A percentile compares a stretch with the other conserved stretches of the same genome.
These are phyloP conservation scores for Fusarium lateritium DNA, from an alignment of 2,329 filamentous ascomycete genomes.

Conservation along the genomic window DNA sequence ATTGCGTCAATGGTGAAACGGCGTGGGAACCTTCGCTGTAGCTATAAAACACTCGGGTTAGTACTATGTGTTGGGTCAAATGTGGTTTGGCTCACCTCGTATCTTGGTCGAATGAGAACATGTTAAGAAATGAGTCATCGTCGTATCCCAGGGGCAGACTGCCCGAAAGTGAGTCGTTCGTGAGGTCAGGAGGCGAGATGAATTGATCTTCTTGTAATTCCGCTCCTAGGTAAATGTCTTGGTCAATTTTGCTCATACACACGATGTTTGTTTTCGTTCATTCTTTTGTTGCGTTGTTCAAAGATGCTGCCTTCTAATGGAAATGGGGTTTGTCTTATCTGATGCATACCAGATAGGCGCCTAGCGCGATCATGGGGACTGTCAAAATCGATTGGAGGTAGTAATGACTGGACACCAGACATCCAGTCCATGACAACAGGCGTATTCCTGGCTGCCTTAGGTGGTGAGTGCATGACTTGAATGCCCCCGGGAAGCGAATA, in stretches of 20 bases:
- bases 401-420: conserved; percentile 13
- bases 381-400: conserved; percentile 4
- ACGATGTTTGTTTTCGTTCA: no score
- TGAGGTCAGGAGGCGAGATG: not conserved
- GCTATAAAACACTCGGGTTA: not conserved
- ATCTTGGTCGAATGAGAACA: conserved; percentile 5
- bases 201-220: no score
- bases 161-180: conserved; percentile 1
- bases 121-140: not conserved
- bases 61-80: no score
- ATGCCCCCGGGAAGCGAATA: no score
- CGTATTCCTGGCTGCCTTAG: not conserved
- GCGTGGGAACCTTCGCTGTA: not conserved
- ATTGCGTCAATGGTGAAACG: not conserved
- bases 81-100: conserved; percentile 1
- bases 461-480: conserved; percentile 1
- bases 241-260: no score
- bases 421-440: conserved; percentile 10
- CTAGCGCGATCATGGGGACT: not conserved
- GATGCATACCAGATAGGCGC: not conserved
- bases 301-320: no score
- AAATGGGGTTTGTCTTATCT: not conserved
- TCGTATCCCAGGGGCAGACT: conserved; percentile 4
- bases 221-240: no score
- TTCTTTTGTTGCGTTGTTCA: no score